Evolutionary conservation across 1,284 basidiomycete genomes (phyloP).

Genomic region (Rhodotorula sp.): DNA sequence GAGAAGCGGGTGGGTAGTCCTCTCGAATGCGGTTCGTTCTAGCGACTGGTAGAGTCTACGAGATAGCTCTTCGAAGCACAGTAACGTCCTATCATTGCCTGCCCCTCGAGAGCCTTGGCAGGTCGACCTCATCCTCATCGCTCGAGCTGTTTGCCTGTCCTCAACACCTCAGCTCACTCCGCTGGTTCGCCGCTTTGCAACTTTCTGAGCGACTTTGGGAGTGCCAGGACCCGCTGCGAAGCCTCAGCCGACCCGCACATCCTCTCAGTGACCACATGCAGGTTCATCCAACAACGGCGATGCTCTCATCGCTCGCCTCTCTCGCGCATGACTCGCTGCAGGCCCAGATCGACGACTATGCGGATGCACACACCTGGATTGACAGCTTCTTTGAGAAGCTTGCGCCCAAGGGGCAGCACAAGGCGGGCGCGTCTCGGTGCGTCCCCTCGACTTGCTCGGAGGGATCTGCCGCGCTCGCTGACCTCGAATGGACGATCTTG

Average conservation of each 20-base stretch:
- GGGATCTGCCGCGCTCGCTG: background rate
- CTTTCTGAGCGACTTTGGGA: too few species aligned
- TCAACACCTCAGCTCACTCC: background rate
- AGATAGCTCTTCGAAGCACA: too few species aligned
- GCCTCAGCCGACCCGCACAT: background rate
- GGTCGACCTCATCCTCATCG: background rate
- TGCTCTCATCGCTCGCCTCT: slow-evolving; percentile 11
- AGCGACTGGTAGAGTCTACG: too few species aligned
- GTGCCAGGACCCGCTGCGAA: background rate
- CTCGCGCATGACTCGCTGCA: slow-evolving; percentile 22
- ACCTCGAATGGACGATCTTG: background rate
- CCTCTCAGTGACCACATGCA: background rate
- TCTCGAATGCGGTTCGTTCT: too few species aligned
- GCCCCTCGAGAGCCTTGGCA: too few species aligned
- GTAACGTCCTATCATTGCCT: too few species aligned
- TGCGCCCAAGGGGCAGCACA: background rate
- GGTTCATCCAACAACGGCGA: slow-evolving; percentile 17
- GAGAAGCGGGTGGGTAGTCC: too few species aligned
- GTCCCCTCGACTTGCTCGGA: background rate
- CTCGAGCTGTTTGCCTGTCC: background rate
- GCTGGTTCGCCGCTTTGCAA: background rate
- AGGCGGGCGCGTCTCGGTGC: background rate
- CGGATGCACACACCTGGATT: slow-evolving; percentile 36
- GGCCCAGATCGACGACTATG: slow-evolving; percentile 24
- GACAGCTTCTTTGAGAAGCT: slow-evolving; percentile 36